Base-by-base conservation (phyloP, 139 green algal species). In the Volvox africanus region DNA sequence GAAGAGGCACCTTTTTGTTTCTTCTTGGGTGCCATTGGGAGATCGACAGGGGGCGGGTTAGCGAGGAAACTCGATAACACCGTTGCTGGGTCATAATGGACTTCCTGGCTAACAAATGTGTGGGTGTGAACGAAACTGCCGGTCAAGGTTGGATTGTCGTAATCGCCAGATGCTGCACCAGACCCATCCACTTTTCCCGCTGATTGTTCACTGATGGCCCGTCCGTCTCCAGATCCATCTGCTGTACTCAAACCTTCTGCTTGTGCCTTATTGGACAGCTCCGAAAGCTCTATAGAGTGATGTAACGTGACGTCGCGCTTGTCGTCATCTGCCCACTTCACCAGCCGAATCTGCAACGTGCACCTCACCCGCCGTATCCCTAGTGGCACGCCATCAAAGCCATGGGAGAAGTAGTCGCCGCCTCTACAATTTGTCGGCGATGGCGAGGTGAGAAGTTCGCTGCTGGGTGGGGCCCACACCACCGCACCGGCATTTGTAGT, bases 291-390 rank as follows among this genome's bases (percentile, higher is more conserved):
- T 2, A 89, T 30, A 0, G 1, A 35, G 37, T 89, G 84, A 3
- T 62, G 44, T 33, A 89, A 85, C 75, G 28, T 24, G 1, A 89
- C 28, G 24, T 81, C n/a, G 37, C 81, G 87, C 83, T 90, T 89
- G 37, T 91, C 90, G 30, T 50, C 61, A 28, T 92, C 88, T 0
- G 91, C 90, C 73, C 61, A 87, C 75, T 89, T 37, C 17, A 92
- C 88, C 62, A 93, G 79, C 83, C 88, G 67, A 73, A 93, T 12
- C 33, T 76, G 67, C 67, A 94, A 61, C 33, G 36, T 75, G 50
- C 82, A 80, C 20, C n/a, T 14, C 30, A 92, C 82, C 50, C 65
- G 14, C n/a, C 55, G 73, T 71, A 85, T 22, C 50, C 37, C 21
- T 11, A 3, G 68, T 13, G 92, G 88, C 21, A 92, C 30, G 18